Evolutionary conservation across 2,329 filamentous ascomycete species (phyloP).

Genomic region (Penicillium sp.): DNA sequence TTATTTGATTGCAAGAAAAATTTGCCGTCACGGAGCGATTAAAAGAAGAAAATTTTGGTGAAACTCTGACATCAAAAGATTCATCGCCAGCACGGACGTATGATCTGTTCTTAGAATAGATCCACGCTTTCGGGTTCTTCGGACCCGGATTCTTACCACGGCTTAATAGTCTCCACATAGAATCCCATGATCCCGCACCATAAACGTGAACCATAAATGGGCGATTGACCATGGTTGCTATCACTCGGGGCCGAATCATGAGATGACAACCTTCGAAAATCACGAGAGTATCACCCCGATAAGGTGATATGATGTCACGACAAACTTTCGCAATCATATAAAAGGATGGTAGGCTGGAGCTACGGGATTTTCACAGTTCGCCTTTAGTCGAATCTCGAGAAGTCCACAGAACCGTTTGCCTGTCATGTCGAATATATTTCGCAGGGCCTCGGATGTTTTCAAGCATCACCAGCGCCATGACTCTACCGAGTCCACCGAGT

Average conservation of each 20-base stretch:
- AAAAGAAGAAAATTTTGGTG: too few species aligned
- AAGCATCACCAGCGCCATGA: constrained; percentile 2
- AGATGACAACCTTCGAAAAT: background rate
- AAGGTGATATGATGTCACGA: background rate
- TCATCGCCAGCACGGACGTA: too few species aligned
- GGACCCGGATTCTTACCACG: background rate
- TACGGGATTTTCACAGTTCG: too few species aligned
- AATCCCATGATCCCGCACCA: background rate
- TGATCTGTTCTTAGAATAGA: background rate
- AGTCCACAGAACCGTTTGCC: background rate
- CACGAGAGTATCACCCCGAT: background rate
- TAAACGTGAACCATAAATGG: background rate
- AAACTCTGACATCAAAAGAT: too few species aligned
- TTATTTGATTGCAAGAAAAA: too few species aligned
- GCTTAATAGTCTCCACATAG: background rate
- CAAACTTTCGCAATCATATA: background rate
- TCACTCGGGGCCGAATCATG: background rate
- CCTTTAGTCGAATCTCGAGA: too few species aligned
- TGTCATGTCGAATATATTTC: constrained; percentile 4
- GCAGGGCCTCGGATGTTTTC: constrained; percentile 8
- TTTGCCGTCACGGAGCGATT: too few species aligned
- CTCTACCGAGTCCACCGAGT: constrained; percentile 5
- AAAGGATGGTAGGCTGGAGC: too few species aligned
- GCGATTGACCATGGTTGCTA: background rate
- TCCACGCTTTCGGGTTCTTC: background rate